Evolutionary conservation across 495 filamentous ascomycete genomes (phyloP), one percentile per base, ranked within the genome.

Genomic region (Aspergillus steynii): DNA sequence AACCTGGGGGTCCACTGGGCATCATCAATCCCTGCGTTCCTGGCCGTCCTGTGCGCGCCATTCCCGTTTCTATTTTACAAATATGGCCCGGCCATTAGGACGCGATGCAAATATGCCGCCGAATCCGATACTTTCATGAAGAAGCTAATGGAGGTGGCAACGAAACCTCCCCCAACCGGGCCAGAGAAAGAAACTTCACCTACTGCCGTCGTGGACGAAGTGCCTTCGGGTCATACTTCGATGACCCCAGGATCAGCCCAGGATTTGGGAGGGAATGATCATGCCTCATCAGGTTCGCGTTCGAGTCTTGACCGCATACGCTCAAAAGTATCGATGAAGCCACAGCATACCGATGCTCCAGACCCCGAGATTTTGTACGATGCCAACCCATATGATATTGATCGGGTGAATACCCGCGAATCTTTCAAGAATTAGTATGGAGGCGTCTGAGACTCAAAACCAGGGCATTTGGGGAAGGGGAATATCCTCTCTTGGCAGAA

Each of bases 1-100:
- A 71, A 80, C 59, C 78, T 92, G 1, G 88, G 89, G 56, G 80
- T 86, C 54, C 85, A 90, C 70, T 90, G 88, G 88, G 88, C 86
- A 3, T 84, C 80, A 28, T 80, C 80, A 4, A 75, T 92, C 32
- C 86, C 87, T 3, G 89, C 86, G 0, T 90, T 91, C 70, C 73
- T 91, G 2, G 81, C 86, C 1, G 65, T 91, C 10, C 78, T 74
- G 1, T 90, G 88, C 68, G 74, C 88, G 37, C 89, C 89, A 0
- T 86, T 88, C 59, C 88, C 88, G 1, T 85, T 85, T 64, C 67
- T 92, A 29, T 86, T 91, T 68, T 87, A 86, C 68, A 81, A 78
- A 49, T 91, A 88, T 66, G 89, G 89, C 28, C 68, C 68, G 0
- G 31, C 58, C 10, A 88, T 92, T 56, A 77, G 89, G 3, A 69